Percentiles rank a stretch among this genome's conserved stretches.
phyloP scores from a whole-genome alignment of 2,329 filamentous ascomycete species.

The Cladosporium sp. region DNA sequence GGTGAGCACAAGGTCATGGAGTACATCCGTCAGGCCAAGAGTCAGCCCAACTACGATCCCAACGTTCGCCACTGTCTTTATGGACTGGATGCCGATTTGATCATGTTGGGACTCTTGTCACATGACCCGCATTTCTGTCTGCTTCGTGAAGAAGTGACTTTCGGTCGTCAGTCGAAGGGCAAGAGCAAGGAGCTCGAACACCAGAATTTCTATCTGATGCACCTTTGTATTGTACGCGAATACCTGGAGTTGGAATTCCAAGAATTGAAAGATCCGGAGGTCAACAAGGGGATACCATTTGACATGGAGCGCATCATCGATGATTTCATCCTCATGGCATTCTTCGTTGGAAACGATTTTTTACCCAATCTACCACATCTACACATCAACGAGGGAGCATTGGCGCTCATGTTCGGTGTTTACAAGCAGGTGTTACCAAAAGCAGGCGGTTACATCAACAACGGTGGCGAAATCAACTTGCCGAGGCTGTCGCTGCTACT shows the following conservation, averaged over 20 bases:
- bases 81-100: constrained; percentile 92
- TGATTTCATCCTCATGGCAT: constrained; percentile 99
- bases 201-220: constrained; percentile 96
- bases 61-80: constrained; percentile 97
- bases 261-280: constrained; percentile 71
- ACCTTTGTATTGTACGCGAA: constrained; percentile 94
- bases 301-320: constrained; percentile 96
- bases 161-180: constrained; percentile 78
- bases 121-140: constrained; percentile 98
- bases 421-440: constrained; percentile 88
- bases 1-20: constrained; percentile 99
- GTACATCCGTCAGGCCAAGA: constrained; percentile 96
- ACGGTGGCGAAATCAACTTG: constrained; percentile 87
- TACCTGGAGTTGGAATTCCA: constrained; percentile 97
- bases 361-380: constrained; percentile 91
- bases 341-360: constrained; percentile 99
- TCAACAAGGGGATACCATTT: constrained; percentile 67
- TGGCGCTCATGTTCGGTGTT: constrained; percentile 94
- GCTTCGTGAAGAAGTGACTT: constrained; percentile 94
- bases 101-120: constrained; percentile 95
- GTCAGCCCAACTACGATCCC: constrained; percentile 84
- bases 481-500: constrained; percentile 72
- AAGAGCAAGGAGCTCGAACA: constrained; percentile 97
- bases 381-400: constrained; percentile 96
- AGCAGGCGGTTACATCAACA: constrained; percentile 92